Evolutionary conservation across 768 basidiomycete genomes (phyloP).

Genomic region (Lactarius psammicola): DNA sequence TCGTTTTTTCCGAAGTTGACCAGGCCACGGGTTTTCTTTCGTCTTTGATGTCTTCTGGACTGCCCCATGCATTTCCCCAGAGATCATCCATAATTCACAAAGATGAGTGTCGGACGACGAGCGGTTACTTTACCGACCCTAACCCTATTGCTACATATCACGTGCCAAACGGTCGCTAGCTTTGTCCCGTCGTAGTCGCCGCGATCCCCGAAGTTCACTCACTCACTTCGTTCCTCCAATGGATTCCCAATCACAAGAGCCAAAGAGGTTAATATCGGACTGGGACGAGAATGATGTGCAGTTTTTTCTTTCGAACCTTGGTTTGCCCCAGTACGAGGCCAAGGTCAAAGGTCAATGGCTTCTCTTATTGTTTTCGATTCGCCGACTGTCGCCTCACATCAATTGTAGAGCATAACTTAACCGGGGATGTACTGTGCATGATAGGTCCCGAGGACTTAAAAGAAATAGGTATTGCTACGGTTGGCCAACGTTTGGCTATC

Average conservation of each 20-base stretch:
- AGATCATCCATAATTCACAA: conserved; percentile 61
- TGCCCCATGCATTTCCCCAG: conserved; percentile 71
- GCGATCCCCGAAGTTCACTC: conserved; percentile 13
- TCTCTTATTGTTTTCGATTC: conserved; percentile 25
- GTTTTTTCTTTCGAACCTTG: conserved; percentile 70
- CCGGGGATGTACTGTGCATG: conserved; percentile 83
- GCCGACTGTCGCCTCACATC: conserved; percentile 13
- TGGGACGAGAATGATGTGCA: conserved; percentile 83
- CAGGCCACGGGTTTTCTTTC: conserved; percentile 13
- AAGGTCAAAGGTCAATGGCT: conserved; percentile 69
- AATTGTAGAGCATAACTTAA: conserved; percentile 79
- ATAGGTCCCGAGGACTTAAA: conserved; percentile 84
- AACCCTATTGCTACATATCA: neutral
- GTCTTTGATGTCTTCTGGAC: conserved; percentile 35
- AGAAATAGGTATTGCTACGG: conserved; percentile 81
- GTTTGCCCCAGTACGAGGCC: conserved; percentile 81
- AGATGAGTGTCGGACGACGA: neutral
- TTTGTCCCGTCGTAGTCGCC: neutral
- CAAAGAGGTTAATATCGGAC: conserved; percentile 41
- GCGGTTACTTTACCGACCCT: neutral
- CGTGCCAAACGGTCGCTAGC: neutral
- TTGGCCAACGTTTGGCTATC: conserved; percentile 89
- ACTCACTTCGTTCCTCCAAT: conserved; percentile 28
- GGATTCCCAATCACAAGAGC: conserved; percentile 36
- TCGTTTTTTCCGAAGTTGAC: conserved; percentile 1